A percentile compares a stretch with the other conserved stretches of the same genome.
These are phyloP conservation scores for Rubia balearica DNA, from an alignment of 305 asterid species.

Conservation along the genomic window DNA sequence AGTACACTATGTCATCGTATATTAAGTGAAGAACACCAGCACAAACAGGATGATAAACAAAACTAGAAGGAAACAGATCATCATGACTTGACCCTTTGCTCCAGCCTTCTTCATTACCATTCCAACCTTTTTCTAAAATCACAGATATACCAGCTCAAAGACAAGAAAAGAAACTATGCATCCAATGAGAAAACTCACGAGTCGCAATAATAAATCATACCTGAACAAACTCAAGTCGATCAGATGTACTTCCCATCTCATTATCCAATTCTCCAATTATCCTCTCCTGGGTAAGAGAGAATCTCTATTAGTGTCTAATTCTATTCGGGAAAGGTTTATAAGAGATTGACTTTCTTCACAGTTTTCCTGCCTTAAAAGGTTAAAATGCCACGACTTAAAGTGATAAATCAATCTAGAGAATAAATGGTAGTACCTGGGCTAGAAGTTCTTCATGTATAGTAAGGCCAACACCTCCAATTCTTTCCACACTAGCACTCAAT, in stretches of 20 bases:
- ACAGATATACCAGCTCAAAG: not conserved
- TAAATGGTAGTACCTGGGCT: constrained; percentile 47
- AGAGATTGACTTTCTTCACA: not conserved
- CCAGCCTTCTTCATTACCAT: constrained; percentile 94
- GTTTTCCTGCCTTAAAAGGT: not conserved
- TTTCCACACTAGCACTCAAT: constrained; percentile 77
- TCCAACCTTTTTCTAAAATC: constrained; percentile 74
- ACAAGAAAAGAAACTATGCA: not conserved
- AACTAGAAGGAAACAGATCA: constrained; percentile 43
- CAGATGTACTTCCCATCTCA: constrained; percentile 92
- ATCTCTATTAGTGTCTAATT: not conserved
- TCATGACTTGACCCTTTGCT: constrained; percentile 68
- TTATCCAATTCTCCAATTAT: constrained; percentile 69
- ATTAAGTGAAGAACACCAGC: constrained; percentile 44
- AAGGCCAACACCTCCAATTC: constrained; percentile 93
- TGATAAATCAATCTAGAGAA: not conserved
- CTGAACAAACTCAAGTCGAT: constrained; percentile 98
- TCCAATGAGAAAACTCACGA: not conserved
- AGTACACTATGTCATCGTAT: not conserved
- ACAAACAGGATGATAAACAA: constrained; percentile 45
- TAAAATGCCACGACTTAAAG: not conserved
- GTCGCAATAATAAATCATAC: constrained; percentile 23
- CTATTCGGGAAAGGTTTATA: not conserved
- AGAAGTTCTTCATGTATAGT: constrained; percentile 94
- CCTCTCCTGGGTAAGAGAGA: constrained; percentile 49